A percentile compares a stretch with the other conserved stretches of the same genome.
These are phyloP conservation scores for Calonectria pteridis DNA, from an alignment of 2,329 filamentous ascomycete genomes.

Conservation along the genomic window DNA sequence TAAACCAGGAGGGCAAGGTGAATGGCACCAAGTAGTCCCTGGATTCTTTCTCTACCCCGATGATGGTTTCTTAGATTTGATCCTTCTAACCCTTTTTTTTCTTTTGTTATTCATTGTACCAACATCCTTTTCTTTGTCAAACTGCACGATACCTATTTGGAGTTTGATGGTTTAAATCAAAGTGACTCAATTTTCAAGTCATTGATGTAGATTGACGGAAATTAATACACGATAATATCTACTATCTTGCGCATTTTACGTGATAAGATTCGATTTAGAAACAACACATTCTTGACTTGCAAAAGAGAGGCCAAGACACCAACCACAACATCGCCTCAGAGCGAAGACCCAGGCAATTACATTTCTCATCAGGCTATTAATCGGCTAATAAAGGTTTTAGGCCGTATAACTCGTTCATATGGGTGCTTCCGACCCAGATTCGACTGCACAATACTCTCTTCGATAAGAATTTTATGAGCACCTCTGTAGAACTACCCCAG, in stretches of 20 bases:
- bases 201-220: neutral
- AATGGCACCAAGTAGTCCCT: conserved; percentile 36
- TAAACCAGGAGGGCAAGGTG: conserved; percentile 42
- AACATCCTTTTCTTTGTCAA: neutral
- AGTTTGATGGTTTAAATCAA: neutral
- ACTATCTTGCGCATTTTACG: neutral
- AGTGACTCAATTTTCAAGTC: neutral
- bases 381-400: neutral
- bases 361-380: neutral
- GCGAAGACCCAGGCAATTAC: neutral
- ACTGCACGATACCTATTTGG: conserved; percentile 1
- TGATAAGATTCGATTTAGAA: neutral
- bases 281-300: neutral
- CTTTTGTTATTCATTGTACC: neutral
- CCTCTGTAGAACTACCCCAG: neutral
- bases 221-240: neutral
- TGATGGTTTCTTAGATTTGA: neutral
- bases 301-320: neutral
- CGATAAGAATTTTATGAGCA: neutral
- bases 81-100: neutral
- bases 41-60: neutral
- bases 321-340: neutral
- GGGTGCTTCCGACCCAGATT: neutral
- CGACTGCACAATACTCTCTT: neutral
- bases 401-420: neutral